Evolutionary conservation across 805 yeast species (phyloP), one percentile per base, ranked within the genome.

Genomic region (Pichia gijzeniarum): DNA sequence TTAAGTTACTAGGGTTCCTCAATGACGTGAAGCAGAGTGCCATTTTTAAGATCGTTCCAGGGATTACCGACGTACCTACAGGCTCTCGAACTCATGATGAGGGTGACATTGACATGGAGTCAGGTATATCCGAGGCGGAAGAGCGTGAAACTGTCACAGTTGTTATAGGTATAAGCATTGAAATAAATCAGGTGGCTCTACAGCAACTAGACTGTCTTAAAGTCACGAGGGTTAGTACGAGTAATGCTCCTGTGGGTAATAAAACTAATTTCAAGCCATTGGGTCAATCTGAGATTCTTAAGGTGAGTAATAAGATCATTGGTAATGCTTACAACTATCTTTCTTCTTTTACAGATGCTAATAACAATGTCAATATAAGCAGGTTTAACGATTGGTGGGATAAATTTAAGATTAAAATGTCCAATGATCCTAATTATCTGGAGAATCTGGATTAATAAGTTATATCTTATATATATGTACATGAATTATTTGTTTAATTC

Each of bases 351-450:
- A 75, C 88, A 7, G 95, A 88, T 58, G 61, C 68, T 5, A 70
- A 76, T 19, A 95, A 95, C 2, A 86, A 80, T 54, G 96, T 91
- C 3, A 84, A 90, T 3, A 85, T 91, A 59, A 85, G 82, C 57
- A 84, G 80, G 36, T 91, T 91, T 57, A 95, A 91, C 60, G 82
- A 76, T 35, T 91, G 99, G 99, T 87, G 99, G 99, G 81, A 75
- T 52, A 90, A 88, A 64, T 91, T 93, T 66, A 85, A 77, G 61
- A 65, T 76, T 6, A 82, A 84, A 58, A 56, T 93, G 48, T 73
- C 77, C 10, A 85, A 83, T 49, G 95, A 91, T 59, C 97, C 96
- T 2, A 79, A 76, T 44, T 90, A 88, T 60, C 64, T 91, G 41
- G 86, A 87, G 49, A 71, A 42, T 25, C 17, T 53, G 20, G 53